These are phyloP conservation scores for Cystobasidium slooffiae DNA, from an alignment of 1,284 basidiomycete genomes.

Conservation along the genomic window DNA sequence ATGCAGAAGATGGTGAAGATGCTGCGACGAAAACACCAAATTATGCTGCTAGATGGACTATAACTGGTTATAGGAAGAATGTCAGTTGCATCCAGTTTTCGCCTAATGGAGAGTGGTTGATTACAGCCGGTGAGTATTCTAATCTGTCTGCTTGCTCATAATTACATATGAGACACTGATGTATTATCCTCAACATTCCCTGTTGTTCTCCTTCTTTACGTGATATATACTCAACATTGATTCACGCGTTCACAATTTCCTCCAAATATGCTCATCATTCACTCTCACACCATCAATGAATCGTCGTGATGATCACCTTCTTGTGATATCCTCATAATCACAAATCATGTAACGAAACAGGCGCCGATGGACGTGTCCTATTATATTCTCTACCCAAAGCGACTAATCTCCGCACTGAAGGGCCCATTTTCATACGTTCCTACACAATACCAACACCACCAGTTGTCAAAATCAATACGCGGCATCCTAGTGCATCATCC, in stretches of 20 bases:
- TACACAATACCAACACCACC: slow-evolving; percentile 44
- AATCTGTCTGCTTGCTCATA: not conserved
- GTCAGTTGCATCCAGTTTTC: slow-evolving; percentile 60
- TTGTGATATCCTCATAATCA: not conserved
- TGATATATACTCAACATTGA: not conserved
- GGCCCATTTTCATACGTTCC: slow-evolving; percentile 47
- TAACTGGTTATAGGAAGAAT: slow-evolving; percentile 59
- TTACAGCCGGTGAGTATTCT: slow-evolving; percentile 56
- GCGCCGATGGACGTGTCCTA: slow-evolving; percentile 41
- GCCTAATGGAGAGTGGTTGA: slow-evolving; percentile 58
- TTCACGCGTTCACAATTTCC: not conserved
- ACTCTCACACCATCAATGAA: not conserved
- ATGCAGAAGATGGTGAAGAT: not conserved
- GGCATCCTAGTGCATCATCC: not conserved
- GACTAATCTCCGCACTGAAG: slow-evolving; percentile 1
- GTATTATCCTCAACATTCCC: not conserved
- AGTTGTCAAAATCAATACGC: slow-evolving; percentile 39
- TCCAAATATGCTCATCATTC: not conserved
- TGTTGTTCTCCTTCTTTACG: not conserved
- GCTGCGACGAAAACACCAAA: not conserved
- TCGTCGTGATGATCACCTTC: not conserved
- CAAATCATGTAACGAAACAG: slow-evolving; percentile 24
- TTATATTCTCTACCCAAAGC: slow-evolving; percentile 13
- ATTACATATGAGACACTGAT: not conserved
- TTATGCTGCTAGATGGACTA: slow-evolving; percentile 52